Conservation (phyloP, 2,329 filamentous ascomycete genomes). For the Drechslera avenae region DNA sequence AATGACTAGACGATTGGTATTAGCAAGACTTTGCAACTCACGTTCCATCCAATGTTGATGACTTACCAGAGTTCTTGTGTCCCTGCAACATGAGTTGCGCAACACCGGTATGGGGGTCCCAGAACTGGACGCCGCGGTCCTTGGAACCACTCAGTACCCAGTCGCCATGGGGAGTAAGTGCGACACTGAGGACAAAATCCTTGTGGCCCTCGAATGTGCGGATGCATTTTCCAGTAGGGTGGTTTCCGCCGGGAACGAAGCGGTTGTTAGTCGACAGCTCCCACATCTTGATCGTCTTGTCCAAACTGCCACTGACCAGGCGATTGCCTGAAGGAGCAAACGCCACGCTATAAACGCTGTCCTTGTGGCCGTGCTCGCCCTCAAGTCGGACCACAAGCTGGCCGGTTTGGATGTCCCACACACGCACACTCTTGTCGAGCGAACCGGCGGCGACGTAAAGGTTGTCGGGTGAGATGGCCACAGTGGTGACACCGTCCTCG, state of each 20-base stretch:
- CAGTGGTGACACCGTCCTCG: constrained; percentile 95
- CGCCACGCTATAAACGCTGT: constrained; percentile 94
- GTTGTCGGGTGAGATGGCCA: constrained; percentile 94
- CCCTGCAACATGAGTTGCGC: constrained; percentile 98
- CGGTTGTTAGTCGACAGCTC: constrained; percentile 77
- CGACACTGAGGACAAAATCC: constrained; percentile 97
- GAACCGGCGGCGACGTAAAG: constrained; percentile 94
- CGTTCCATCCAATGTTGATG: too few species aligned
- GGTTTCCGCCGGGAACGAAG: constrained; percentile 67
- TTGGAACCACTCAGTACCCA: constrained; percentile 99
- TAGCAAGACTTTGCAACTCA: too few species aligned
- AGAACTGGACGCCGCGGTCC: constrained; percentile 97
- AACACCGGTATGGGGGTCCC: constrained; percentile 91
- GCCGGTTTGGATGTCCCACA: constrained; percentile 90
- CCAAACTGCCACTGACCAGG: constrained; percentile 90
- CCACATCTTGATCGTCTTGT: constrained; percentile 99
- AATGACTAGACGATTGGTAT: too few species aligned
- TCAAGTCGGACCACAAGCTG: constrained; percentile 90
- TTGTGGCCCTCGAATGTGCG: constrained; percentile 98
- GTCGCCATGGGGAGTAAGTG: constrained; percentile 87
- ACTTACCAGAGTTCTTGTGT: constrained; percentile 87
- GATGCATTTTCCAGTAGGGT: constrained; percentile 89
- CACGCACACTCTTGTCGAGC: constrained; percentile 94
- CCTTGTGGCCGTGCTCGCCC: constrained; percentile 91
- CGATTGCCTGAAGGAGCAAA: constrained; percentile 94